Conservation (phyloP, 2,329 filamentous ascomycete species). For the Neurospora crassa region DNA sequence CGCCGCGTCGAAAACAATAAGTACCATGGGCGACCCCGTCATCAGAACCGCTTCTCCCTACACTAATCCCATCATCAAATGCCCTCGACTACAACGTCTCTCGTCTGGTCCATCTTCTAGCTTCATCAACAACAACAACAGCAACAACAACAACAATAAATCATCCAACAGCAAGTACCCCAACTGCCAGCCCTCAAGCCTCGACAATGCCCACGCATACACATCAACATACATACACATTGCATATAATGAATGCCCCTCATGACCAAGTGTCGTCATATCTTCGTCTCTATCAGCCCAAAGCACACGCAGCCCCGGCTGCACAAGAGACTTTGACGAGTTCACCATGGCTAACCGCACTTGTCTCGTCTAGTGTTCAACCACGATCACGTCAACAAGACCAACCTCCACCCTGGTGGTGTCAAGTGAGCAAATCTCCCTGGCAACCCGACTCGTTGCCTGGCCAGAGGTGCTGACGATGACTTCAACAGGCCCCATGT, state of each 20-base stretch:
- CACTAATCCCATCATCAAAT: constrained; percentile 33
- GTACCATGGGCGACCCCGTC: constrained; percentile 31
- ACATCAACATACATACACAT: background rate
- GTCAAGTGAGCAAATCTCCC: constrained; percentile 59
- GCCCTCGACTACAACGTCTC: constrained; percentile 32
- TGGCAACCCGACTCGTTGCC: constrained; percentile 1
- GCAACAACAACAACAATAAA: constrained; percentile 21
- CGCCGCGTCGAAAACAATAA: constrained; percentile 16
- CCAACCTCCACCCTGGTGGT: constrained; percentile 80
- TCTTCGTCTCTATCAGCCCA: background rate
- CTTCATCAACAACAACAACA: constrained; percentile 19
- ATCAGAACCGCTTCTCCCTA: constrained; percentile 35
- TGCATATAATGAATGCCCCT: constrained; percentile 11
- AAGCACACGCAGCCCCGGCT: background rate
- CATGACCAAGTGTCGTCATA: background rate
- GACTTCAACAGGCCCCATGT: constrained; percentile 53
- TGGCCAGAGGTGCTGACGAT: constrained; percentile 17
- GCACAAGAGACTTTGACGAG: background rate
- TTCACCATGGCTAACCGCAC: constrained; percentile 7
- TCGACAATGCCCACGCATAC: background rate
- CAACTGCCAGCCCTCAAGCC: background rate
- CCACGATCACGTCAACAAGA: constrained; percentile 69
- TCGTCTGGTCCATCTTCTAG: constrained; percentile 20
- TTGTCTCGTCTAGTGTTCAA: constrained; percentile 35
- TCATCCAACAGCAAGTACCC: constrained; percentile 15